phyloP scores from a whole-genome alignment of 2,329 filamentous ascomycete species.

The Aspergillus sergii region DNA sequence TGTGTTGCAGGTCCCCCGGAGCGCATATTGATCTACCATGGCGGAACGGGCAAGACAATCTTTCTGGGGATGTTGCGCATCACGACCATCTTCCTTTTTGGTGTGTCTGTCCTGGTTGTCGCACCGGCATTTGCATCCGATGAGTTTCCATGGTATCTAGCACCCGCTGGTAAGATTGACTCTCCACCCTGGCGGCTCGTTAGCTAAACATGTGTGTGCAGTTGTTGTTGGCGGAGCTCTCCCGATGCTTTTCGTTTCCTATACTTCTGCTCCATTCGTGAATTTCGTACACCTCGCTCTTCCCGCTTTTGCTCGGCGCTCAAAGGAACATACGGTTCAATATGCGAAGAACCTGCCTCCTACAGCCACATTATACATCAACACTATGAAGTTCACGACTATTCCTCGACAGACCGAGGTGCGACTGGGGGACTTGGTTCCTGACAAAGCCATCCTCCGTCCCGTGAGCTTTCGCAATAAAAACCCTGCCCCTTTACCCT shows the following conservation, averaged over 20 bases:
- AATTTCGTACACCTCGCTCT: constrained; percentile 71
- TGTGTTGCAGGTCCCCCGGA: constrained; percentile 38
- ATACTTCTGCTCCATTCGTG: constrained; percentile 70
- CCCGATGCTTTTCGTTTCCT: constrained; percentile 66
- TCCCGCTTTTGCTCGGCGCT: constrained; percentile 65
- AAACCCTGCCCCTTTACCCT: constrained; percentile 37
- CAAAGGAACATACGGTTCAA: constrained; percentile 50
- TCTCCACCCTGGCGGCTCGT: not conserved
- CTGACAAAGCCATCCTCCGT: constrained; percentile 37
- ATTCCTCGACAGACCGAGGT: constrained; percentile 47
- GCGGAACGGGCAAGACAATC: constrained; percentile 66
- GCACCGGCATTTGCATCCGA: constrained; percentile 59
- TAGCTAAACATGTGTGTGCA: constrained; percentile 31
- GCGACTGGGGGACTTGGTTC: constrained; percentile 44
- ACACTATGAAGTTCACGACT: constrained; percentile 49
- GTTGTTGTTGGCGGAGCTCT: constrained; percentile 63
- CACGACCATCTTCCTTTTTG: constrained; percentile 69
- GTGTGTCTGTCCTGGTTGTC: constrained; percentile 66
- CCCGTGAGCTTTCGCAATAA: constrained; percentile 46
- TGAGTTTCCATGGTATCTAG: constrained; percentile 47
- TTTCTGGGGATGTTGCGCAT: constrained; percentile 73
- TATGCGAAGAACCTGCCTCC: constrained; percentile 49
- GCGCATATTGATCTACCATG: constrained; percentile 71
- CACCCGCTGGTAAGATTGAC: constrained; percentile 42
- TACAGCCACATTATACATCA: constrained; percentile 47